Evolutionary conservation across 2,329 filamentous ascomycete species (phyloP).

Genomic region (Fusarium sp.): DNA sequence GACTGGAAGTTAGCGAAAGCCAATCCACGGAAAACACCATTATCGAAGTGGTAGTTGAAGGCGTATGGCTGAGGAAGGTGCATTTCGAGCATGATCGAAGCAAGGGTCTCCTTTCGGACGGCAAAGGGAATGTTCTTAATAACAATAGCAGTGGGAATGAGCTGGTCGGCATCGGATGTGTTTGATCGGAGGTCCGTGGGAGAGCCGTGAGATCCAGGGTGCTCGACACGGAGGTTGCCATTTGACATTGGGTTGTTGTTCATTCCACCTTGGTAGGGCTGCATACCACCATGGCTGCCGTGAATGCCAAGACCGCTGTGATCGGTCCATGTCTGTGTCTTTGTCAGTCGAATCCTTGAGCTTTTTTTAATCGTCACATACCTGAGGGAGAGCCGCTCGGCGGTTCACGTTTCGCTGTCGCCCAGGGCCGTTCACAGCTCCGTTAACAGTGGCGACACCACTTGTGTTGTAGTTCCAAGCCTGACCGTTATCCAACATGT

Average conservation of each 20-base stretch:
- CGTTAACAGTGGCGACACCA: constrained; percentile 72
- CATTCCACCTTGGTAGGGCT: constrained; percentile 53
- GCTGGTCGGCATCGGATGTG: constrained; percentile 77
- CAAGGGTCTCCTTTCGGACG: constrained; percentile 95
- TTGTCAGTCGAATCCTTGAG: constrained; percentile 25
- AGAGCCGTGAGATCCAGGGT: constrained; percentile 56
- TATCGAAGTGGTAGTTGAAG: constrained; percentile 99
- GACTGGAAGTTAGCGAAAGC: constrained; percentile 99
- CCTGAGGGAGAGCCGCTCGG: constrained; percentile 76
- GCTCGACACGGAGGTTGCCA: constrained; percentile 59
- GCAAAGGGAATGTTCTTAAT: constrained; percentile 99
- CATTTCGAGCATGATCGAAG: constrained; percentile 93
- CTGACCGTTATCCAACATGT: constrained; percentile 76
- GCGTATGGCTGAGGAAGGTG: constrained; percentile 94
- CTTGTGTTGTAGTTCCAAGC: constrained; percentile 81
- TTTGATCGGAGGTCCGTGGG: constrained; percentile 57
- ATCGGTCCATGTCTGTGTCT: constrained; percentile 64
- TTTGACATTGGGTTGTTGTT: constrained; percentile 55
- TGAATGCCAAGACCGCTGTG: constrained; percentile 59
- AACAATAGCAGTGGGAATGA: constrained; percentile 97
- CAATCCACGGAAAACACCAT: constrained; percentile 93
- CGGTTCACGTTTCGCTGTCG: constrained; percentile 67
- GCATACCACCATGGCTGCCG: constrained; percentile 53
- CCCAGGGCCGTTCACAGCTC: constrained; percentile 73
- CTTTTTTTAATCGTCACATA: constrained; percentile 55